A percentile compares a stretch with the other conserved stretches of the same genome.
Evolutionary conservation across 2,329 filamentous ascomycete species (phyloP).

Genomic region (Dactylellina haptotyla): DNA sequence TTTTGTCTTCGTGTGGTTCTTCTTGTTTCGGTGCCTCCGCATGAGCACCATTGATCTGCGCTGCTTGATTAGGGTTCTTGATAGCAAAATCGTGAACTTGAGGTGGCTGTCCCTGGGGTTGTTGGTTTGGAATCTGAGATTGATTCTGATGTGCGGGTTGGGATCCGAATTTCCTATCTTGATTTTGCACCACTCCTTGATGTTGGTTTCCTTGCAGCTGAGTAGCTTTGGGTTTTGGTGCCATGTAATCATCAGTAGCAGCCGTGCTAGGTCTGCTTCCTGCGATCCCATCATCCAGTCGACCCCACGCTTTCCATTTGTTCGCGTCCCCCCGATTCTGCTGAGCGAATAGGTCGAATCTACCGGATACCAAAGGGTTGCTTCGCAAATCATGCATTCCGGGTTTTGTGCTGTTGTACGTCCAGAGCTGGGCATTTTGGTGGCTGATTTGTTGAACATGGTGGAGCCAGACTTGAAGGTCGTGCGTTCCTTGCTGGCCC

Average conservation of each 20-base stretch:
- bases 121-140: not conserved
- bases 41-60: slow-evolving; percentile 23
- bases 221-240: slow-evolving; percentile 18
- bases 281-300: slow-evolving; percentile 36
- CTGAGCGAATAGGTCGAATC: slow-evolving; percentile 25
- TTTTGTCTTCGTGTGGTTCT: slow-evolving; percentile 26
- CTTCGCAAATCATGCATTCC: slow-evolving; percentile 47
- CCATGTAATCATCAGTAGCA: slow-evolving; percentile 43
- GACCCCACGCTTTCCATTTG: slow-evolving; percentile 43
- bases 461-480: slow-evolving; percentile 51
- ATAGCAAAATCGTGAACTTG: slow-evolving; percentile 13
- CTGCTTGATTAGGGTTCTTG: slow-evolving; percentile 7
- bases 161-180: slow-evolving; percentile 12
- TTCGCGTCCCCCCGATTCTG: slow-evolving; percentile 5
- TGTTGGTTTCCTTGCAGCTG: slow-evolving; percentile 7
- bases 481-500: slow-evolving; percentile 21
- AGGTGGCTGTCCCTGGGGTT: slow-evolving; percentile 22
- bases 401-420: slow-evolving; percentile 35
- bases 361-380: slow-evolving; percentile 42
- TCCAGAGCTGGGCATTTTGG: slow-evolving; percentile 46
- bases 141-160: not conserved
- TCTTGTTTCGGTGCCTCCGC: slow-evolving; percentile 33
- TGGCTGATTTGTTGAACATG: slow-evolving; percentile 43
- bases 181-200: slow-evolving; percentile 7
- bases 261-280: slow-evolving; percentile 53